Evolutionary conservation across 257 asterid species (phyloP), one percentile per base, ranked within the genome.

Genomic region (Eustoma russellianum): DNA sequence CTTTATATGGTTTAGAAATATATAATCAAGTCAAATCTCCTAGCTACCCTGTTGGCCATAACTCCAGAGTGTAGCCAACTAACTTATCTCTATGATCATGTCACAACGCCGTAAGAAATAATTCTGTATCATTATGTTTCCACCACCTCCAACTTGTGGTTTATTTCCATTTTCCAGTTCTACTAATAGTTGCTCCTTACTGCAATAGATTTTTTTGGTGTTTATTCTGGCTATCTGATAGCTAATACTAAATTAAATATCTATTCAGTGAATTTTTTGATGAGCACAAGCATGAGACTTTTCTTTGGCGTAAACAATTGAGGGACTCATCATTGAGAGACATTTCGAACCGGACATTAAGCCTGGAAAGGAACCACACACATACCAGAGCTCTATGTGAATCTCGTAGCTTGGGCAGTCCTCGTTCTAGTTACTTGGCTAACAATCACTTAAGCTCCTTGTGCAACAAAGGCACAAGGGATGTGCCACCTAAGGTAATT

Each of bases 231-330:
- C 19, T 13, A 38, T n/a, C 17, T 19, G 6, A 7, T 1, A 15
- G 66, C 56, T 52, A 50, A 50, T 57, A 53, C 62, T 28, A 28
- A 56, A 17, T 34, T 66, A 50, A 35, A 47, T 67, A 65, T 67
- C 8, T 63, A 52, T 70, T 48, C 94, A 91, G 96, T 50, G 96
- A 91, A 14, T 93, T 82, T 74, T 68, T 68, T 64, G 92, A 77
- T 15, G 84, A 72, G 67, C 73, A 73, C 57, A 41, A 66, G 41
- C 78, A 83, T 73, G 85, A 79, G 66, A 78, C 76, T 52, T 59
- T 64, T 34, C 61, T 68, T 56, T 63, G 83, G 82, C 64, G 75
- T 59, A 75, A 78, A 62, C 77, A 74, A 62, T 57, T 41, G 63
- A 74, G 79, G 46, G 79, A 71, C 72, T 57, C 66, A 3, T 57